Conservation (phyloP, 1,284 basidiomycete genomes). For the Exobasidium rhododendri region DNA sequence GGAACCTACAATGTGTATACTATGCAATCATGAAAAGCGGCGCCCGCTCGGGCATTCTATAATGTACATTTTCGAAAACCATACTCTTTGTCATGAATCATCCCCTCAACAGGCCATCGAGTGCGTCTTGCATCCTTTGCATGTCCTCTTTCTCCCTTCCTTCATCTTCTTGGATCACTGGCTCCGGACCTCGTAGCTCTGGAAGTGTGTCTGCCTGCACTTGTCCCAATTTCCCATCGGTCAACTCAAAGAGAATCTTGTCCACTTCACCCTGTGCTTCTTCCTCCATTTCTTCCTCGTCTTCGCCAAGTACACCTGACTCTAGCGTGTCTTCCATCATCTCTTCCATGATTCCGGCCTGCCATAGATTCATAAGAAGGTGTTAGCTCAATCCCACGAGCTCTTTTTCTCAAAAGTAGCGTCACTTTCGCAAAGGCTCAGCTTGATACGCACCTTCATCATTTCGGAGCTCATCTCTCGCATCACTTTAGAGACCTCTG, state of each 20-base stretch:
- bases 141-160: slow-evolving; percentile 41
- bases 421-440: too few relatives aligned
- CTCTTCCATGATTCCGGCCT: slow-evolving; percentile 58
- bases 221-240: slow-evolving; percentile 66
- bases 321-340: slow-evolving; percentile 58
- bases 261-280: slow-evolving; percentile 97
- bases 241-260: slow-evolving; percentile 91
- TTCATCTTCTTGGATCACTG: slow-evolving; percentile 22
- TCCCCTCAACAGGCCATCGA: slow-evolving; percentile 48
- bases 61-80: neutral
- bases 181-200: slow-evolving; percentile 30
- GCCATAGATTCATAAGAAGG: too few relatives aligned
- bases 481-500: slow-evolving; percentile 89
- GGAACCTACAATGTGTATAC: slow-evolving; percentile 2
- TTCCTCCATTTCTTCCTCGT: slow-evolving; percentile 90
- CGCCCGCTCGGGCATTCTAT: neutral
- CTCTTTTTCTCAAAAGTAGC: too few relatives aligned
- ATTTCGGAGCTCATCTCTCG: slow-evolving; percentile 98
- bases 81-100: slow-evolving; percentile 10
- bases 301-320: slow-evolving; percentile 57
- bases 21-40: slow-evolving; percentile 1
- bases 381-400: too few relatives aligned
- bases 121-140: slow-evolving; percentile 50
- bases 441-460: slow-evolving; percentile 69
- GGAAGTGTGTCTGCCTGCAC: slow-evolving; percentile 42